Conservation (phyloP, 805 yeast genomes). For the Metschnikowia cerradonensis region DNA sequence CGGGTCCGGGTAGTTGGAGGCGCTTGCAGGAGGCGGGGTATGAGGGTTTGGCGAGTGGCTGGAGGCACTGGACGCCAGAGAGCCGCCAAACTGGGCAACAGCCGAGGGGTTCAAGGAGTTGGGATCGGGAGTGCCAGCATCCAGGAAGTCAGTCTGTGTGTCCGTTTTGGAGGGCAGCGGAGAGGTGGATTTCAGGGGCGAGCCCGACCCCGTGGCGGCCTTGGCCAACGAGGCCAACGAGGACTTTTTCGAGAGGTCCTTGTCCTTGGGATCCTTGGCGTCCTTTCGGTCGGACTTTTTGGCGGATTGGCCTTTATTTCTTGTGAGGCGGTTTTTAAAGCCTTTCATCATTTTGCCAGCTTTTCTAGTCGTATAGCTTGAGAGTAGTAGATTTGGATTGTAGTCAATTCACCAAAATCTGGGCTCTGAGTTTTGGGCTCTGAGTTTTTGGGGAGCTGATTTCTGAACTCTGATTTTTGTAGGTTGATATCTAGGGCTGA, state of each 20-base stretch:
- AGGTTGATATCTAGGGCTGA: too few relatives aligned
- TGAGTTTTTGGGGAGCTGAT: too few relatives aligned
- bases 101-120: conserved; percentile 1
- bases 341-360: conserved; percentile 64
- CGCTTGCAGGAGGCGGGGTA: conserved; percentile 5
- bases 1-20: not conserved
- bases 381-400: not conserved
- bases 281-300: conserved; percentile 34
- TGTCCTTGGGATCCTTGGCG: conserved; percentile 37
- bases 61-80: conserved; percentile 1
- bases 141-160: conserved; percentile 5
- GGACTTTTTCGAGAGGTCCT: conserved; percentile 14
- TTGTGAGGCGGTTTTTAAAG: conserved; percentile 53
- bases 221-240: conserved; percentile 6
- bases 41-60: not conserved
- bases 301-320: conserved; percentile 34
- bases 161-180: conserved; percentile 9
- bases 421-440: not conserved
- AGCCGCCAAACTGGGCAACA: conserved; percentile 3
- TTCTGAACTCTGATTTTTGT: too few relatives aligned
- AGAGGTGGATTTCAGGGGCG: conserved; percentile 2
- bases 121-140: not conserved
- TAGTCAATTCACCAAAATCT: not conserved
- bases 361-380: not conserved
- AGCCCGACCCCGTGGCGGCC: conserved; percentile 2